phyloP scores from a whole-genome alignment of 495 filamentous ascomycete species.

The Penicillium fimorum region DNA sequence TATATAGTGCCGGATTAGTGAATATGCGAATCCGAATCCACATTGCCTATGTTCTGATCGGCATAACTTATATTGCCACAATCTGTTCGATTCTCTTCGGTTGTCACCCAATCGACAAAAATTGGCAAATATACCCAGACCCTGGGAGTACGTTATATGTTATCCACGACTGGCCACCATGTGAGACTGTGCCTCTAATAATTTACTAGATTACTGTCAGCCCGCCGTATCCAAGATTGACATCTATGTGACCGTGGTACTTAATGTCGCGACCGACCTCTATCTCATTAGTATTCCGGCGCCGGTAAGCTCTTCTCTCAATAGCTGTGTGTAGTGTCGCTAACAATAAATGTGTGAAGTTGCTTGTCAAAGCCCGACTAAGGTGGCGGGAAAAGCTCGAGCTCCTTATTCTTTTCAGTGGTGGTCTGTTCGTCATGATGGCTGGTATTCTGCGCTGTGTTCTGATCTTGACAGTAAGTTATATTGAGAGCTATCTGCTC shows the following conservation, averaged over 20 bases:
- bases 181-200: background rate
- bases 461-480: slow-evolving; percentile 50
- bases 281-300: slow-evolving; percentile 56
- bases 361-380: slow-evolving; percentile 54
- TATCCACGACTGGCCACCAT: slow-evolving; percentile 4
- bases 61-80: slow-evolving; percentile 52
- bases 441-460: slow-evolving; percentile 60
- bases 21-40: slow-evolving; percentile 51
- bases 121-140: slow-evolving; percentile 59
- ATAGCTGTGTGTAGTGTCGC: background rate
- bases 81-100: slow-evolving; percentile 52
- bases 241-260: slow-evolving; percentile 47
- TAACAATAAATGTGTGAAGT: slow-evolving; percentile 29
- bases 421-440: slow-evolving; percentile 58
- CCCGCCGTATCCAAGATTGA: slow-evolving; percentile 49
- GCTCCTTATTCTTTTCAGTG: slow-evolving; percentile 57
- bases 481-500: background rate
- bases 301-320: slow-evolving; percentile 34
- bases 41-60: slow-evolving; percentile 53
- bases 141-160: slow-evolving; percentile 54
- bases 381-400: slow-evolving; percentile 50
- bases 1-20: slow-evolving; percentile 42
- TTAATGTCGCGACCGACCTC: slow-evolving; percentile 54
- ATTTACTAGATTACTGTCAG: slow-evolving; percentile 38
- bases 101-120: slow-evolving; percentile 52